A percentile compares a stretch with the other conserved stretches of the same genome.
These are phyloP conservation scores for Phytophthora parvispora DNA, from an alignment of 352 stramenopile genomes.

Conservation along the genomic window DNA sequence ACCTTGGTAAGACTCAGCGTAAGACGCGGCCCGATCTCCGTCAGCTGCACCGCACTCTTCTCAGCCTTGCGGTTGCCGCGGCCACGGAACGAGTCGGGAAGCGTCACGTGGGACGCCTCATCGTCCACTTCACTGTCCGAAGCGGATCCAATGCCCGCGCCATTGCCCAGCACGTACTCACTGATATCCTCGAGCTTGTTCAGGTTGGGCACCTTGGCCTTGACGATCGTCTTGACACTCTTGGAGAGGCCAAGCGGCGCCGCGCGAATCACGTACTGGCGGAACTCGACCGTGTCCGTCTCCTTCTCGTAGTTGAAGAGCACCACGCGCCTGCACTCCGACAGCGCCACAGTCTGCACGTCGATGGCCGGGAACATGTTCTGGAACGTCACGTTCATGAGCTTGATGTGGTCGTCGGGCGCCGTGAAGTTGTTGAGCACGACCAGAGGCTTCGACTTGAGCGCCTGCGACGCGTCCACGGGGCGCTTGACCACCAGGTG, in stretches of 20 bases:
- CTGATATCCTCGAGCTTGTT: conserved; percentile 97
- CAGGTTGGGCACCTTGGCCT: conserved; percentile 96
- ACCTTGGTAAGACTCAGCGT: conserved; percentile 98
- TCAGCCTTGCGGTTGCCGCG: conserved; percentile 94
- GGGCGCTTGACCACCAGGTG: conserved; percentile 93
- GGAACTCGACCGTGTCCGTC: conserved; percentile 95
- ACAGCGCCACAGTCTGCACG: conserved; percentile 96
- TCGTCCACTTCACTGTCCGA: conserved; percentile 98
- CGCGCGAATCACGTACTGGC: conserved; percentile 98
- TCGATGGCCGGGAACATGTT: conserved; percentile 99
- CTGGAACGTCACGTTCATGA: conserved; percentile 99
- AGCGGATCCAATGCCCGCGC: conserved; percentile 75
- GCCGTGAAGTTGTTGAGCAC: conserved; percentile 99
- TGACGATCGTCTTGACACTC: conserved; percentile 92
- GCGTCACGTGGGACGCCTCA: conserved; percentile 91
- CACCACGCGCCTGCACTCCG: conserved; percentile 97
- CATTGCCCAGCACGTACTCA: conserved; percentile 94
- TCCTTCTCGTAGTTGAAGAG: conserved; percentile 98
- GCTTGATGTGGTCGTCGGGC: conserved; percentile 86
- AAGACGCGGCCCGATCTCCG: conserved; percentile 97
- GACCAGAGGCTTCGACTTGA: conserved; percentile 94
- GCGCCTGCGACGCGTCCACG: conserved; percentile 89
- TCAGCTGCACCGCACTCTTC: conserved; percentile 95
- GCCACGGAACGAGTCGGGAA: conserved; percentile 94
- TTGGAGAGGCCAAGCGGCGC: conserved; percentile 95